phyloP scores from a whole-genome alignment of 345 rosid genomes.

The Rhodomyrtus tomentosa region DNA sequence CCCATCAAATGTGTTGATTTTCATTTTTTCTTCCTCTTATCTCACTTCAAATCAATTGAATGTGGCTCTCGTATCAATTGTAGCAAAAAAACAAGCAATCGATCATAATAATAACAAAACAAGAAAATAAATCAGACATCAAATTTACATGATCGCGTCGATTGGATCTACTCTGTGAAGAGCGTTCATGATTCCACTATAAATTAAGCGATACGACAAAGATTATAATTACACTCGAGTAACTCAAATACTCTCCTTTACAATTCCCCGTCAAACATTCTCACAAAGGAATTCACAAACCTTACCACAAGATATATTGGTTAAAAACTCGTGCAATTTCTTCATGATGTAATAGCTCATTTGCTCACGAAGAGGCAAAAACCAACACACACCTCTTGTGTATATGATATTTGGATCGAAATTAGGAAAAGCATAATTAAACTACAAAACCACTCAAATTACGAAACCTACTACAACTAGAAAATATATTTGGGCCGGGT shows the following conservation, averaged over 20 bases:
- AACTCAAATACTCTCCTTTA: not conserved
- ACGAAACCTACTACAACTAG: not conserved
- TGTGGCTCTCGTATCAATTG: not conserved
- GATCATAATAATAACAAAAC: not conserved
- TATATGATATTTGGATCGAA: not conserved
- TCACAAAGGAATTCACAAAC: not conserved
- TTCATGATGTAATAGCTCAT: not conserved
- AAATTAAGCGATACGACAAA: not conserved
- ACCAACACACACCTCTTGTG: not conserved
- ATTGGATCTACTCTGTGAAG: not conserved
- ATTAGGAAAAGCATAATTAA: not conserved
- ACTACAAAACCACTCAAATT: not conserved
- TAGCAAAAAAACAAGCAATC: not conserved
- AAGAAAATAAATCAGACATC: not conserved
- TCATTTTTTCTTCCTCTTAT: not conserved
- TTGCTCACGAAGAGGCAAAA: not conserved
- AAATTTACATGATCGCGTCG: not conserved
- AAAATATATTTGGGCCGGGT: not conserved
- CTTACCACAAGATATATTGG: not conserved
- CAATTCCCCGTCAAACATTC: not conserved
- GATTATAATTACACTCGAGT: not conserved
- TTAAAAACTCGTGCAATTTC: not conserved
- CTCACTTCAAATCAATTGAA: not conserved
- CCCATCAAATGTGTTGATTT: not conserved
- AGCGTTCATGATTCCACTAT: not conserved